Conservation (phyloP, 352 stramenopile species). For the Globisporangium sylvaticum region DNA sequence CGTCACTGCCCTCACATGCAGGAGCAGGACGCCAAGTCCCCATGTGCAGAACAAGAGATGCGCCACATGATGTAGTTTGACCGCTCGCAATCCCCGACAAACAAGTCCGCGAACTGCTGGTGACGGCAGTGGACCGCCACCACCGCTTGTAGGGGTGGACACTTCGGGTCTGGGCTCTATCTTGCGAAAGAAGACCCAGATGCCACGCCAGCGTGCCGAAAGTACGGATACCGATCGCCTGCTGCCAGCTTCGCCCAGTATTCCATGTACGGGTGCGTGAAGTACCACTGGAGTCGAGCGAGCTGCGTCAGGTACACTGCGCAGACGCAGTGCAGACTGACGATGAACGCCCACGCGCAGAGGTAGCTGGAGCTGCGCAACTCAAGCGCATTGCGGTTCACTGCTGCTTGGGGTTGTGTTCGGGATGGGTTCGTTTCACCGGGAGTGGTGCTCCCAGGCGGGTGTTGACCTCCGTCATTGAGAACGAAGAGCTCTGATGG, state of each 20-base stretch:
- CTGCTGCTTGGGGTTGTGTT: too few species aligned
- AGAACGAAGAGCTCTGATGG: too few species aligned
- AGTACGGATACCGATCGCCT: background rate
- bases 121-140: too few species aligned
- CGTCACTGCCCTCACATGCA: slow-evolving; percentile 13
- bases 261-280: slow-evolving; percentile 5
- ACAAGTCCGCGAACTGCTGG: too few species aligned
- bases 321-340: slow-evolving; percentile 5
- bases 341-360: background rate
- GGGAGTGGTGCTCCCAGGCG: too few species aligned
- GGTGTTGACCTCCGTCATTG: too few species aligned
- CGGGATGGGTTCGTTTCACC: too few species aligned
- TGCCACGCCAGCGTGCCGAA: background rate
- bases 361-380: background rate
- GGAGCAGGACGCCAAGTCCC: slow-evolving; percentile 16
- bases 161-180: too few species aligned
- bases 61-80: background rate
- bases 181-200: background rate
- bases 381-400: background rate
- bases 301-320: slow-evolving; percentile 7
- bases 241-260: background rate
- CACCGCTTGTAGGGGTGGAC: too few species aligned
- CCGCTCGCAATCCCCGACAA: too few species aligned
- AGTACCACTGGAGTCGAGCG: background rate
- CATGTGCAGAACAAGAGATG: slow-evolving; percentile 26